Evolutionary conservation across 441 rosid genomes (phyloP).

Genomic region (Eutrema salsugineum): DNA sequence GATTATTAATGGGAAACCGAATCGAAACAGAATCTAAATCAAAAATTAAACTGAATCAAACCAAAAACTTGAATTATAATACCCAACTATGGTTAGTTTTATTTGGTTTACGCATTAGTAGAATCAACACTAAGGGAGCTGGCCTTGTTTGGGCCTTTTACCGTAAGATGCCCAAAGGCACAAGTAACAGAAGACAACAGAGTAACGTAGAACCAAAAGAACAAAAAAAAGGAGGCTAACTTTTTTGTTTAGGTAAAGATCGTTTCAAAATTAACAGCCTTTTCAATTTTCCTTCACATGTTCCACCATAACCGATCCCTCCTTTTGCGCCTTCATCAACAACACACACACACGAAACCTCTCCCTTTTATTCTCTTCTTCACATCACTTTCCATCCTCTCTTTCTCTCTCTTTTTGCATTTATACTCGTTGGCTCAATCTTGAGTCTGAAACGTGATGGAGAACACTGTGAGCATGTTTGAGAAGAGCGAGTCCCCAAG

Average conservation of each 20-base stretch:
- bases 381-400: background rate
- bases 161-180: background rate
- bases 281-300: conserved; percentile 26
- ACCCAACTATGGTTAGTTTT: no score
- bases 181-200: conserved; percentile 5
- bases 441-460: conserved; percentile 28
- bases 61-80: no score
- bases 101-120: no score
- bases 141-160: background rate
- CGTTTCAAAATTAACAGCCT: conserved; percentile 24
- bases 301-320: conserved; percentile 18
- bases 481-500: conserved; percentile 18
- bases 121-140: background rate
- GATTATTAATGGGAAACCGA: conserved; percentile 21
- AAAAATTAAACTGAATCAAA: no score
- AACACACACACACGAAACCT: conserved; percentile 3
- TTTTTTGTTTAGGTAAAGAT: conserved; percentile 13
- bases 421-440: background rate
- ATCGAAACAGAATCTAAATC: no score
- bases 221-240: background rate
- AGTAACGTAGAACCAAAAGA: background rate
- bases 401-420: background rate
- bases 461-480: conserved; percentile 30
- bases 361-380: conserved; percentile 4
- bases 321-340: conserved; percentile 4